A percentile compares a stretch with the other conserved stretches of the same genome.
phyloP scores from a whole-genome alignment of 106 monocot genomes.

The Dendrobium officinale region DNA sequence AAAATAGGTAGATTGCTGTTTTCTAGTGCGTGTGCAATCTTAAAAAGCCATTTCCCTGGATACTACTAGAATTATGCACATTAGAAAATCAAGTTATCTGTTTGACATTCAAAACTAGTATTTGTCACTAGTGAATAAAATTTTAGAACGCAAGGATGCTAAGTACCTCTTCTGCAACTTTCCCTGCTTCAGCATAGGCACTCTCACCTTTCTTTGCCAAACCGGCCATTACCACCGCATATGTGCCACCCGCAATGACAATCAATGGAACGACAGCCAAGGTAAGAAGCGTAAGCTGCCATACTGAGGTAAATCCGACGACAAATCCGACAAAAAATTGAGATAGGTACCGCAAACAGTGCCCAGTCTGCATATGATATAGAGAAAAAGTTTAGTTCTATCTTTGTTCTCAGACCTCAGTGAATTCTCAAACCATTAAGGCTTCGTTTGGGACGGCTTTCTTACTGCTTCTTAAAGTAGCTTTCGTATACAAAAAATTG shows the following conservation, averaged over 20 bases:
- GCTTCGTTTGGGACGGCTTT: too few relatives aligned
- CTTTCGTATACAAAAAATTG: too few relatives aligned
- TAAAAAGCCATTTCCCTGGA: too few relatives aligned
- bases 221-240: constrained; percentile 23
- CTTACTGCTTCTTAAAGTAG: too few relatives aligned
- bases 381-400: not conserved
- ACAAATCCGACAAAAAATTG: constrained; percentile 30
- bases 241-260: constrained; percentile 35
- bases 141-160: not conserved
- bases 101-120: not conserved
- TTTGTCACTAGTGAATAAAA: not conserved
- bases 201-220: constrained; percentile 34
- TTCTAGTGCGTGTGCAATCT: too few relatives aligned
- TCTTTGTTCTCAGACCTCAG: not conserved
- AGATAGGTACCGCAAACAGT: constrained; percentile 23
- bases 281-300: constrained; percentile 32
- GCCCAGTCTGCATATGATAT: constrained; percentile 19
- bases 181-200: constrained; percentile 41
- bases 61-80: too few relatives aligned
- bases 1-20: too few relatives aligned
- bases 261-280: constrained; percentile 32
- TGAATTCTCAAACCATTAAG: not conserved
- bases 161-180: constrained; percentile 34
- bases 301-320: constrained; percentile 30
- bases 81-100: not conserved